Conservation (phyloP, 208 protist genomes). For the Trichomonas tenax region DNA sequence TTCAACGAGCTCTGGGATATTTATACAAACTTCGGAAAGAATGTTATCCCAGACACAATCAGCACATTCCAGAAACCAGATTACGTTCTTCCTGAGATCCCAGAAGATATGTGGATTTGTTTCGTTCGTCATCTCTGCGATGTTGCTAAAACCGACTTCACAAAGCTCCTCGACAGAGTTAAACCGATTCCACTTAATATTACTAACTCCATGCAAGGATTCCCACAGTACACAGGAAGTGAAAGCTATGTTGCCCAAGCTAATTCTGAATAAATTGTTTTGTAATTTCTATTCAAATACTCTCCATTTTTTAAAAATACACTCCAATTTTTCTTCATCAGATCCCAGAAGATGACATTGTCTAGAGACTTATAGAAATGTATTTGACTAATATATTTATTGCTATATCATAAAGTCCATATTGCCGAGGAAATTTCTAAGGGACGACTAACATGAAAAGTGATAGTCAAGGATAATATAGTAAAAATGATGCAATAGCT, state of each 20-base stretch:
- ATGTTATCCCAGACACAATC: not conserved
- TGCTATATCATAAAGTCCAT: too few species aligned
- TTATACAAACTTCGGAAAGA: not conserved
- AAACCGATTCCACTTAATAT: not conserved
- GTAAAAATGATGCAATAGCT: too few species aligned
- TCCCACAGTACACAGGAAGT: not conserved
- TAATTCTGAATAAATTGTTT: not conserved
- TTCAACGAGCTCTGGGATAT: conserved; percentile 2
- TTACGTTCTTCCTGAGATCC: not conserved
- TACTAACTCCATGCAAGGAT: not conserved
- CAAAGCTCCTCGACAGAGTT: not conserved
- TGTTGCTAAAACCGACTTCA: not conserved
- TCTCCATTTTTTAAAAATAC: too few species aligned
- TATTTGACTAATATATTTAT: too few species aligned
- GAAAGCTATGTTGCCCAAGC: not conserved
- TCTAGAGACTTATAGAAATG: too few species aligned
- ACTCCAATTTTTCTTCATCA: too few species aligned
- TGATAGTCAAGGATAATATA: too few species aligned
- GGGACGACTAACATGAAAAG: too few species aligned
- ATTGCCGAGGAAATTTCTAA: too few species aligned
- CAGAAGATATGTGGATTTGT: not conserved
- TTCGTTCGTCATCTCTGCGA: not conserved
- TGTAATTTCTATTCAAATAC: not conserved
- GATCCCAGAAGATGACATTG: too few species aligned
- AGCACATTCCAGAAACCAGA: not conserved